Evolutionary conservation across 2,329 filamentous ascomycete genomes (phyloP), one percentile per base, ranked within the genome.

Genomic region (Fusarium begoniae): DNA sequence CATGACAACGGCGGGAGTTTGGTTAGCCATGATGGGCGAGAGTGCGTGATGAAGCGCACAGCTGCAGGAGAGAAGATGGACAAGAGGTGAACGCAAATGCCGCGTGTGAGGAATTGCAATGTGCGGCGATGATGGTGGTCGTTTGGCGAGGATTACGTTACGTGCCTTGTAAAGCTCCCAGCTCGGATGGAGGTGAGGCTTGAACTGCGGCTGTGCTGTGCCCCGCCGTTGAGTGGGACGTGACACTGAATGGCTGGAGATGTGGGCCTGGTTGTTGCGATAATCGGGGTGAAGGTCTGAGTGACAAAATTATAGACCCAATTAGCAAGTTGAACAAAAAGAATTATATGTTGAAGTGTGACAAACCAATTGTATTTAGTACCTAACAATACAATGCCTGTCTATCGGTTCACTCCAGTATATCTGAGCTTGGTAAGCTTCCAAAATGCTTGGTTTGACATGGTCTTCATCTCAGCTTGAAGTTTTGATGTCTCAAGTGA

Each of bases 1-100:
- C 96, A 99, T 99, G 94, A 99, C 96, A 98, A 99, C 96, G 94
- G 96, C 96, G 81, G 96, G 96, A 83, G 96, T 98, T 91, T 98
- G 96, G 87, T 93, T 93, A 83, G 96, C 96, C 96, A 99, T 99
- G 79, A 68, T 79, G 79, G 75, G 58, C 63, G 60, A 66, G 60
- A 57, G 63, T 70, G 77, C 74, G 77, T 74, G 71, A 66, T 68
- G 48, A 41, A 60, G 60, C 68, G 72, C 77, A 76, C 77, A 70
- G 59, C 50, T 44, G 70, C 47, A 51, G 62, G 60, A 60, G 59
- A 37, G 58, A 55, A 65, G 50, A 65, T 48, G 37, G 18, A 66
- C 43, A 58, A 57, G 63, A 66, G 43, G 55, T 35, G 56, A 70
- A 58, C 47, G 57, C 61, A 64, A 37, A 45, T 72, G 69, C 69